Base-by-base conservation (phyloP, 805 yeast genomes). In the Torulaspora delbrueckii region DNA sequence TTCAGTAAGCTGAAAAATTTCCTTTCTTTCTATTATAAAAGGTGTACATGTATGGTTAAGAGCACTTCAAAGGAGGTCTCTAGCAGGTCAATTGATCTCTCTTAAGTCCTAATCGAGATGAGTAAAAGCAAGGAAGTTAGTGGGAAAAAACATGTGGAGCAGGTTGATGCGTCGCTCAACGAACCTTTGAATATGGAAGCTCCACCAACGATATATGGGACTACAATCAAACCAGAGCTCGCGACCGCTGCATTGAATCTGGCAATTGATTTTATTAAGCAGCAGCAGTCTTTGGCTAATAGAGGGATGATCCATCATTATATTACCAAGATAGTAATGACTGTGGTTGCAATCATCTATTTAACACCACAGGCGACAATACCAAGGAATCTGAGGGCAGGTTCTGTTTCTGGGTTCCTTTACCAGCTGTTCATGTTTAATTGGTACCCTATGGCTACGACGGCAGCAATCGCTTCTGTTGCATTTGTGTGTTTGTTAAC, bases 241-340 rank as follows among this genome's bases (percentile, higher is more conserved):
- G 71, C 83, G 1, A 76, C 77, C 36, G 85, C 85, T 8, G 77
- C 82, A 1, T 58, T 82, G 44, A 80, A 78, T 46, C 64, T 84
- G 48, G 78, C 82, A 25, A 79, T 85, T 46, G 93, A 85, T 60
- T 78, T 73, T 52, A 67, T 77, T 45, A 66, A 60, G 46, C 68
- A 63, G 48, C 58, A 63, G 32, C 82, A 78, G 57, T 65, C 80
- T 1, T 48, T 63, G 22, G 69, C 78, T 43, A 77, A 75, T 58
- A 71, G 59, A 47, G 56, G 57, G 37, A 56, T 78, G 32, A 70
- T 78, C 39, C 72, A 73, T 69, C 75, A 74, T 58, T 77, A 75
- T 3, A 46, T 68, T 18, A 67, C 78, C 0, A 38, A 72, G 8
- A 37, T 65, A 1, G 4, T 66, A 1, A 43, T 67, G 2, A 10